Percentiles rank a stretch among this genome's conserved stretches.
These are phyloP conservation scores for Diaporthe ilicicola DNA, from an alignment of 2,329 filamentous ascomycete species.

Conservation along the genomic window DNA sequence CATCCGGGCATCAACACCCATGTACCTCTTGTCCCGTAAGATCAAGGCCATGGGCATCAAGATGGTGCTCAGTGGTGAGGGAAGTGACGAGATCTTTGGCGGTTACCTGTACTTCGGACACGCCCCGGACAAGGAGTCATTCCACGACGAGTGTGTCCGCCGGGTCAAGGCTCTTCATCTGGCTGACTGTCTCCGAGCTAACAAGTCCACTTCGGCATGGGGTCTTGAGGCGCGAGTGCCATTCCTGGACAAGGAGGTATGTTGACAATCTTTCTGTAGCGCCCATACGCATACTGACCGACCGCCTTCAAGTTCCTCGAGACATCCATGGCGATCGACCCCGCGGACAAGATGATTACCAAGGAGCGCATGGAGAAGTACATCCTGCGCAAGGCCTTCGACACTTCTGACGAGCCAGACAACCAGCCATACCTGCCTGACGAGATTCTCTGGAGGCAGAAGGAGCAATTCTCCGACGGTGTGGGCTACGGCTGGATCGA, in stretches of 20 bases:
- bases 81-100: conserved; percentile 97
- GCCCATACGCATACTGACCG: conserved; percentile 35
- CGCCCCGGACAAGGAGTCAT: conserved; percentile 88
- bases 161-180: conserved; percentile 96
- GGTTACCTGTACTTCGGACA: conserved; percentile 99
- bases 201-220: conserved; percentile 99
- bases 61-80: conserved; percentile 98
- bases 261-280: conserved; percentile 33
- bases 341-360: conserved; percentile 94
- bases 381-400: conserved; percentile 96
- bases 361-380: conserved; percentile 94
- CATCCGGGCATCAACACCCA: conserved; percentile 96
- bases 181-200: conserved; percentile 95
- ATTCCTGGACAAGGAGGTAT: conserved; percentile 90
- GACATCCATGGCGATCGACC: conserved; percentile 91
- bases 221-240: conserved; percentile 97
- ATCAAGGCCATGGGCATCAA: conserved; percentile 99
- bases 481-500: conserved; percentile 99
- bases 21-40: conserved; percentile 97
- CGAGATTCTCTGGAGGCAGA: conserved; percentile 96
- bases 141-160: conserved; percentile 94
- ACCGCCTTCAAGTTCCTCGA: conserved; percentile 77
- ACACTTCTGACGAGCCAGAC: conserved; percentile 86
- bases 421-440: conserved; percentile 90
- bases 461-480: conserved; percentile 99